Base-by-base conservation (phyloP, 257 asterid genomes). In the Scutellaria baicalensis region DNA sequence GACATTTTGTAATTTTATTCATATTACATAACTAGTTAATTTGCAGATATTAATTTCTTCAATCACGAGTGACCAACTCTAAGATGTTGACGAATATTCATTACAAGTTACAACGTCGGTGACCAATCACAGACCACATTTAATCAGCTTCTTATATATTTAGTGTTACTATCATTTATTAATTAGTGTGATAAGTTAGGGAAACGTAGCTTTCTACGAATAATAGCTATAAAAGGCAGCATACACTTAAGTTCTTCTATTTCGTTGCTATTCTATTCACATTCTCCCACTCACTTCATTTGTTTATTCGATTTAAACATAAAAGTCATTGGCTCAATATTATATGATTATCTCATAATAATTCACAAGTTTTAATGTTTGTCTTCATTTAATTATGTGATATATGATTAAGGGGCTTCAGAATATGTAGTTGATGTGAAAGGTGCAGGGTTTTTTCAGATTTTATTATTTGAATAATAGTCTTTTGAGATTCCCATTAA, bases 51-150 rank as follows among this genome's bases (percentile, higher is more conserved):
- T 2, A 27, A 27, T 27, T 27, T 27, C 33, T 27, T 27, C 33
- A 5, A 27, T 27, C 33, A 27, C 2, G 4, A 27, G 33, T 27
- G 33, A 27, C 33, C 33, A 27, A 27, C 33, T 27, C 33, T 0
- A 0, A 27, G 33, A 27, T 5, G 33, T 27, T 27, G 33, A 27
- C 33, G 4, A 27, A 27, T 17, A 49, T 6, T 20, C 20, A 27
- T 5, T 7, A 51, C 8, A 9, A 50, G 17, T 5, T 7, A 51
- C 8, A 9, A 50, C 71, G 75, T 58, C 69, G 52, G 65, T 44
- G 69, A 11, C 76, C 69, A 68, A 61, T 62, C 69, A 62, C 52
- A 54, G 51, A 4, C 69, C 72, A 47, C 64, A 4, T 54, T 64
- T 52, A 42, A 59, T 66, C 6, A 35, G 0, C 18, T 50, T n/a